Evolutionary conservation across 768 basidiomycete species (phyloP).

Genomic region (Rhizopogon vinicolor): DNA sequence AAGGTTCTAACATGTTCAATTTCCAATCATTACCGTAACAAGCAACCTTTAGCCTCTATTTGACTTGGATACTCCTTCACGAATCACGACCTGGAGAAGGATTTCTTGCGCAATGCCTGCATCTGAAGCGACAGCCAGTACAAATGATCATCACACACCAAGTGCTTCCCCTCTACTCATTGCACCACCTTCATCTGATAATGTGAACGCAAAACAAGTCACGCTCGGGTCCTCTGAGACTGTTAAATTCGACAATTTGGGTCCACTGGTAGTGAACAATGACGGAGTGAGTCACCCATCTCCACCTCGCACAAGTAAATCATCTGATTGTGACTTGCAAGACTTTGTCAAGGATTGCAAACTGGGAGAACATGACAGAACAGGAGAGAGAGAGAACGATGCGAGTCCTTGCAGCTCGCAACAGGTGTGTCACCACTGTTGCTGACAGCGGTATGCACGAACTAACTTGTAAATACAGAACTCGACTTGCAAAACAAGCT

Average conservation of each 20-base stretch:
- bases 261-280: slow-evolving; percentile 65
- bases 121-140: background rate
- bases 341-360: slow-evolving; percentile 63
- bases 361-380: slow-evolving; percentile 57
- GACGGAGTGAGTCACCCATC: slow-evolving; percentile 46
- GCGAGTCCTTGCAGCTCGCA: slow-evolving; percentile 48
- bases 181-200: slow-evolving; percentile 6
- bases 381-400: slow-evolving; percentile 54
- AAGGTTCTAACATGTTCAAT: too few species aligned
- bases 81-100: background rate
- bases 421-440: slow-evolving; percentile 32
- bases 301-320: background rate
- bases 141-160: background rate
- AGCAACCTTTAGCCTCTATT: too few species aligned
- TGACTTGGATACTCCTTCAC: background rate
- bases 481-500: background rate
- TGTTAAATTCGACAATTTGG: slow-evolving; percentile 53
- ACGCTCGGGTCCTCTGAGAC: slow-evolving; percentile 17
- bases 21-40: too few species aligned
- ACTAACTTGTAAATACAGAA: background rate
- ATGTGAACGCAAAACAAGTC: slow-evolving; percentile 8
- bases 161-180: slow-evolving; percentile 5
- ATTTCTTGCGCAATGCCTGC: background rate
- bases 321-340: slow-evolving; percentile 14
- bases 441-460: background rate